A percentile compares a stretch with the other conserved stretches of the same genome.
These are phyloP conservation scores for Trichoderma guizhouense DNA, from an alignment of 2,329 filamentous ascomycete species.

Conservation along the genomic window DNA sequence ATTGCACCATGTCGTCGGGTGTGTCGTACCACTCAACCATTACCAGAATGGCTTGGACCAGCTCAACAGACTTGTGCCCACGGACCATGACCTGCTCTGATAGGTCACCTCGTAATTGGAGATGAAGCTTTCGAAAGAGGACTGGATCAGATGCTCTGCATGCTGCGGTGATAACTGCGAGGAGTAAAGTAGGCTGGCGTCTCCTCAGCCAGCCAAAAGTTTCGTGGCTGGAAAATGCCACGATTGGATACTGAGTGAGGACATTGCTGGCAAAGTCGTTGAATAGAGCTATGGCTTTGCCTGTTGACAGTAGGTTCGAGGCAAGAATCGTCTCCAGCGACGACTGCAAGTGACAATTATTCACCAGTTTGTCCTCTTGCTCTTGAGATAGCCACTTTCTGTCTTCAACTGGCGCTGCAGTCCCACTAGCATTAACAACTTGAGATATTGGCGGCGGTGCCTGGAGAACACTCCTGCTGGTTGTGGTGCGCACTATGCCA, in stretches of 20 bases:
- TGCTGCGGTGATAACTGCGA: background rate
- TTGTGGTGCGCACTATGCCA: background rate
- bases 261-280: background rate
- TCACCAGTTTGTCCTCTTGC: background rate
- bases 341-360: background rate
- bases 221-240: background rate
- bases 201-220: background rate
- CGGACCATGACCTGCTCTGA: background rate
- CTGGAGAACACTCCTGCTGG: background rate
- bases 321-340: background rate
- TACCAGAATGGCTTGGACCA: background rate
- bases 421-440: too few species aligned
- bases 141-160: background rate
- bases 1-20: background rate
- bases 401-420: background rate
- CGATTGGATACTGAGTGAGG: background rate
- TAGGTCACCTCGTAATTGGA: background rate
- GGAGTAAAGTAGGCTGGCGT: background rate
- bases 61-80: background rate
- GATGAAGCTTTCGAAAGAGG: background rate
- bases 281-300: background rate
- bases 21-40: background rate
- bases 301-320: background rate
- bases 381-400: background rate
- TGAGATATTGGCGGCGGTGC: background rate